phyloP scores from a whole-genome alignment of 2,329 filamentous ascomycete genomes.

The Neofusicoccum parvum region DNA sequence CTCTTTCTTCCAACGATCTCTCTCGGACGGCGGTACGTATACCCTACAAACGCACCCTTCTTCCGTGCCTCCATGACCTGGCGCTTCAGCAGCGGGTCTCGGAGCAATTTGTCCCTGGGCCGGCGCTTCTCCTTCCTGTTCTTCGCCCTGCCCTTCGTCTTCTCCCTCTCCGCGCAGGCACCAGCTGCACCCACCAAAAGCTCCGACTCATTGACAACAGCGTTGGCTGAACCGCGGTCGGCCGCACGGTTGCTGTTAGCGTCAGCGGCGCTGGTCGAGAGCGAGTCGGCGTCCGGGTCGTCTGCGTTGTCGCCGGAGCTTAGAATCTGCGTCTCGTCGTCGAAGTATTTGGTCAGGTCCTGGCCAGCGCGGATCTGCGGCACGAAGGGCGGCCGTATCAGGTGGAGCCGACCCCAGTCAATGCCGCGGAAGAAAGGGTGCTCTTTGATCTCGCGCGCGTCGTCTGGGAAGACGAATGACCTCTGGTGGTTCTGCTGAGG shows the following conservation, averaged over 20 bases:
- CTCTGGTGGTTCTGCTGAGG: constrained; percentile 40
- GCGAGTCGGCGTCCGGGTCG: background rate
- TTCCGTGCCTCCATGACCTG: constrained; percentile 80
- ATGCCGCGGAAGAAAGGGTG: constrained; percentile 85
- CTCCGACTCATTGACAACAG: background rate
- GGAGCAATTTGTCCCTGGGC: constrained; percentile 79
- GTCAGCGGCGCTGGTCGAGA: background rate
- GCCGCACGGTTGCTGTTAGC: background rate
- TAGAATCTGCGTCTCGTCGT: constrained; percentile 72
- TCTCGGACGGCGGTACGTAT: constrained; percentile 70
- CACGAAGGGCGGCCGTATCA: constrained; percentile 74
- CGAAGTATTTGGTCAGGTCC: constrained; percentile 78
- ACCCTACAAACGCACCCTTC: constrained; percentile 82
- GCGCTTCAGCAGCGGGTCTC: constrained; percentile 68
- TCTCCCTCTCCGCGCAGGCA: background rate
- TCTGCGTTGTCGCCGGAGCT: background rate
- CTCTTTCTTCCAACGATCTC: background rate
- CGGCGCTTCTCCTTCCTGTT: constrained; percentile 72
- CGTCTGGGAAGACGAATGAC: constrained; percentile 76
- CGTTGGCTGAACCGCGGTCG: too few species aligned
- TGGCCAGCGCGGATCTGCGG: constrained; percentile 63
- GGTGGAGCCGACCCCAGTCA: constrained; percentile 75
- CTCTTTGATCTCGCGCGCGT: constrained; percentile 84
- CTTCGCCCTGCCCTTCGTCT: constrained; percentile 27
- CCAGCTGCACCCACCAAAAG: background rate